Conservation (phyloP, 2,329 filamentous ascomycete genomes). For the Didymella keratinophila region DNA sequence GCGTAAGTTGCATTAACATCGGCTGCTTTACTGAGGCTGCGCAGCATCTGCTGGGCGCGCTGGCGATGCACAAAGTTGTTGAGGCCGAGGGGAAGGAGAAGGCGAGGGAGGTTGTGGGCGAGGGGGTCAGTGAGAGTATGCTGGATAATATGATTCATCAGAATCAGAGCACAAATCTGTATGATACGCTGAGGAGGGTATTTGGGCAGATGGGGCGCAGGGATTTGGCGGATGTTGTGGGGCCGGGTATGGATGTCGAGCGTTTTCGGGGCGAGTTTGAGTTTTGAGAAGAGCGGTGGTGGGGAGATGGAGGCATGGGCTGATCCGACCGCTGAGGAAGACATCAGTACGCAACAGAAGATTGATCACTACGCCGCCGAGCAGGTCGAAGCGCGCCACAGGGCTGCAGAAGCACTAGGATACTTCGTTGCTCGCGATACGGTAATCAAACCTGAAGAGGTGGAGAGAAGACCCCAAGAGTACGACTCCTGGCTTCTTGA, state of each 20-base stretch:
- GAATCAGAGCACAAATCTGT: slow-evolving; percentile 95
- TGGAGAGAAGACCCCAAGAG: background rate
- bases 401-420: slow-evolving; percentile 3
- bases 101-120: slow-evolving; percentile 78
- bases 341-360: background rate
- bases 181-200: slow-evolving; percentile 92
- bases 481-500: slow-evolving; percentile 32
- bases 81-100: slow-evolving; percentile 84
- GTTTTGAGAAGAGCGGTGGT: slow-evolving; percentile 61
- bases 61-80: slow-evolving; percentile 95
- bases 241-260: slow-evolving; percentile 89
- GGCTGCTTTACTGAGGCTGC: slow-evolving; percentile 94
- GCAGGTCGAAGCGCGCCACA: background rate
- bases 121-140: slow-evolving; percentile 70
- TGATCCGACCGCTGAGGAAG: background rate
- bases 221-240: slow-evolving; percentile 87
- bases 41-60: slow-evolving; percentile 86
- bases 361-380: background rate
- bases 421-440: background rate
- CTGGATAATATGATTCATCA: slow-evolving; percentile 89
- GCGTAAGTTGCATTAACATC: slow-evolving; percentile 96
- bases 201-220: slow-evolving; percentile 94
- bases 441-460: background rate
- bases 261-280: slow-evolving; percentile 90
- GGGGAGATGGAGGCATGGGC: slow-evolving; percentile 14